Evolutionary conservation across 345 rosid species (phyloP), one percentile per base, ranked within the genome.

Genomic region (Hevea brasiliensis): DNA sequence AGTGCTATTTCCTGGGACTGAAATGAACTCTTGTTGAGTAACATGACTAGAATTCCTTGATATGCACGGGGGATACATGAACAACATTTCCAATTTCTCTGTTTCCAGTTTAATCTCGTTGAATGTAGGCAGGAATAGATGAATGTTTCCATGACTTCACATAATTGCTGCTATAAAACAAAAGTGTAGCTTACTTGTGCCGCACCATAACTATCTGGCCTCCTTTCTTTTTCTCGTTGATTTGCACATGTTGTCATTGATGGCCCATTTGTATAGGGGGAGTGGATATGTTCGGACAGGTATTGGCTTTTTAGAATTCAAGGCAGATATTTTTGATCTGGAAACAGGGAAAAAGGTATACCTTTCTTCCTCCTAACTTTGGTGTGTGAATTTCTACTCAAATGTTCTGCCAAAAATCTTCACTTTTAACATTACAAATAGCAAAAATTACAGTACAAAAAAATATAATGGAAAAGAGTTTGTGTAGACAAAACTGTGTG

Each of bases 231-330:
- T 64, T 51, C 27, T 45, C 35, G 50, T 55, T 55, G 20, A 55
- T 45, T 41, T 41, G 9, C 7, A n/a, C 26, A 17, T 21, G 51
- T 60, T 42, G 7, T 60, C 48, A 10, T 60, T 74, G 70, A 58
- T 65, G 18, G 58, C 29, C 26, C 50, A 32, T 51, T 81, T 63
- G 61, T 82, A 73, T 57, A 92, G 98, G 97, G 97, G 56, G n/a
- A n/a, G 91, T 94, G 68, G 98, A 94, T 84, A 88, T 90, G 97
- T 92, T 94, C 67, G 97, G 97, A 32, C 80, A 78, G 76, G 90
- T 26, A 71, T 92, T 64, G 98, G 98, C 20, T 92, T 92, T 87
- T 83, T 94, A 59, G 92, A 94, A 83, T 90, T 92, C 86, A 87
- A 81, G 78, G 98, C 98, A 0, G 93, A 92, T 72, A 81, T 92